These are phyloP conservation scores for Dalechampia spathulata DNA, from an alignment of 441 rosid species.

Conservation along the genomic window DNA sequence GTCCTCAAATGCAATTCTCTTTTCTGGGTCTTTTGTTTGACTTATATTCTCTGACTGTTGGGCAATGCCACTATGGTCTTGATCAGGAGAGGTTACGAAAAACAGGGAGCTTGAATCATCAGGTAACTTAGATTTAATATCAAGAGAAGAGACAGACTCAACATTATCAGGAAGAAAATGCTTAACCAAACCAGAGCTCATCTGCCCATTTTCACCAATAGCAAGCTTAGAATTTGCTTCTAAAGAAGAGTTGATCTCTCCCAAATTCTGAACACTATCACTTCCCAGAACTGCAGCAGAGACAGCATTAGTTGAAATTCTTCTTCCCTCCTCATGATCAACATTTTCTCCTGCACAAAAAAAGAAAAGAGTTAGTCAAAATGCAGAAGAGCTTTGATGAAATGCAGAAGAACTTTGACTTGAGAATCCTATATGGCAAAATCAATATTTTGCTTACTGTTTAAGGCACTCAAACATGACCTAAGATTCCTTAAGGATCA, in stretches of 20 bases:
- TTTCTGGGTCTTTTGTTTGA: slow-evolving; percentile 10
- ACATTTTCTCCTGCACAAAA: slow-evolving; percentile 24
- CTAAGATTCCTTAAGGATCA: slow-evolving; percentile 16
- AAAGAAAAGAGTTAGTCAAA: too few species aligned
- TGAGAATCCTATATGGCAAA: too few species aligned
- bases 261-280: slow-evolving; percentile 15
- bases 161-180: slow-evolving; percentile 13
- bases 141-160: slow-evolving; percentile 21
- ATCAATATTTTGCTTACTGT: slow-evolving; percentile 20
- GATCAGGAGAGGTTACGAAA: slow-evolving; percentile 22
- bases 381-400: not conserved
- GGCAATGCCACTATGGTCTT: slow-evolving; percentile 7
- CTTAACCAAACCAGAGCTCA: slow-evolving; percentile 12
- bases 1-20: slow-evolving; percentile 30
- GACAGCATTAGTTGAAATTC: slow-evolving; percentile 11
- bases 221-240: slow-evolving; percentile 10
- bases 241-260: slow-evolving; percentile 12
- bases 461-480: slow-evolving; percentile 9
- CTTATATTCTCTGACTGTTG: slow-evolving; percentile 7
- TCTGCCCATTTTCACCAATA: slow-evolving; percentile 19
- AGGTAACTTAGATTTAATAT: slow-evolving; percentile 25
- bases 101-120: slow-evolving; percentile 36
- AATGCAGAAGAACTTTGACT: too few species aligned
- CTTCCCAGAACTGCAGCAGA: slow-evolving; percentile 1
- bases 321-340: slow-evolving; percentile 17